phyloP scores from a whole-genome alignment of 1,139 yeast genomes.

The Hanseniaspora sp. region DNA sequence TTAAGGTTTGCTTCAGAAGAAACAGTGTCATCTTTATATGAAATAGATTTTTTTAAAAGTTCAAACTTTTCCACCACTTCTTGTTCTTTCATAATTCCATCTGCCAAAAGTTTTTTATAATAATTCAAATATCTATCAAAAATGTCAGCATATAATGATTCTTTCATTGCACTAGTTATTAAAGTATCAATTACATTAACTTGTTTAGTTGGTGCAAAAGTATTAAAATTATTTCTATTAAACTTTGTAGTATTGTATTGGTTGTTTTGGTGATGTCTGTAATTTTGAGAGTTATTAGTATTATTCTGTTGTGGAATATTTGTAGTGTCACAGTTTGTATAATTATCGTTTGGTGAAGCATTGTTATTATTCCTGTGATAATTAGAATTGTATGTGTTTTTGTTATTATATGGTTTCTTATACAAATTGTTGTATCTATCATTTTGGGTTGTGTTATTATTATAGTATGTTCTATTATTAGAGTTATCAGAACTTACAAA shows the following conservation, averaged over 20 bases:
- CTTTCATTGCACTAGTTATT: background rate
- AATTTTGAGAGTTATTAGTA: background rate
- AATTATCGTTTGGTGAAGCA: background rate
- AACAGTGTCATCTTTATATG: background rate
- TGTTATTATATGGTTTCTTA: background rate
- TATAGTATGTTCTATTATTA: background rate
- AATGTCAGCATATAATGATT: background rate
- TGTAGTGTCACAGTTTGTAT: background rate
- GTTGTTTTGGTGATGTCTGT: background rate
- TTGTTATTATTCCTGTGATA: background rate
- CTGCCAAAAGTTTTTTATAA: background rate
- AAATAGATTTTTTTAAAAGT: background rate
- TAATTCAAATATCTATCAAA: background rate
- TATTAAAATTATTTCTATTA: background rate
- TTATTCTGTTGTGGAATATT: background rate
- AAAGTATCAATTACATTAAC: background rate
- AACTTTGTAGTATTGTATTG: background rate
- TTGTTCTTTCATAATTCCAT: background rate
- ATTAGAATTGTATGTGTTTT: background rate
- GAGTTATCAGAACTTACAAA: background rate
- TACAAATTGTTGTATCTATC: background rate
- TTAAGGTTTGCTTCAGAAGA: background rate
- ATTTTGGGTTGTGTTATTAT: background rate
- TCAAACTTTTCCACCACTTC: slow-evolving; percentile 2
- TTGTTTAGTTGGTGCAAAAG: background rate